phyloP scores from a whole-genome alignment of 371 early-diverging fungal genomes.

The Actinomortierella wolfii region DNA sequence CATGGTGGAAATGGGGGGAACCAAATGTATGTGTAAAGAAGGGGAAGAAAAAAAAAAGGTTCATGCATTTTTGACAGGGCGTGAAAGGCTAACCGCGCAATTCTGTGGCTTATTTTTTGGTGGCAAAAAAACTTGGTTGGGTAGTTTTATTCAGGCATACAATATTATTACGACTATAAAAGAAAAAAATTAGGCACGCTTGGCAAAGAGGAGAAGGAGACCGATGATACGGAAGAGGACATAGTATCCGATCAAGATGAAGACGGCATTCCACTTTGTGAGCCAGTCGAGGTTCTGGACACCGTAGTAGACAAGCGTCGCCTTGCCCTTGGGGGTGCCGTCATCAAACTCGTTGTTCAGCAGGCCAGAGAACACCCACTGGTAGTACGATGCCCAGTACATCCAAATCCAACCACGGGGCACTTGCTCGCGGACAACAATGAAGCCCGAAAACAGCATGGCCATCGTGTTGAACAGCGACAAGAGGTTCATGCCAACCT shows the following conservation, averaged over 20 bases:
- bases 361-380: slow-evolving; percentile 39
- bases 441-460: slow-evolving; percentile 44
- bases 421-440: slow-evolving; percentile 29
- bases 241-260: slow-evolving; percentile 32
- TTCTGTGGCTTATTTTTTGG: no score
- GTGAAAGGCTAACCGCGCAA: no score
- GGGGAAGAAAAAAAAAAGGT: no score
- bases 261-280: slow-evolving; percentile 37
- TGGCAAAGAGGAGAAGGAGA: slow-evolving; percentile 29
- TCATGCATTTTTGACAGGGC: no score
- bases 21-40: no score
- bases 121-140: no score
- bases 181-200: slow-evolving; percentile 23
- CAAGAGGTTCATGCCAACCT: slow-evolving; percentile 36
- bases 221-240: slow-evolving; percentile 37
- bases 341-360: slow-evolving; percentile 32
- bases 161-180: no score
- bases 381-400: slow-evolving; percentile 45
- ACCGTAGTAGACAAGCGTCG: slow-evolving; percentile 31
- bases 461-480: slow-evolving; percentile 46
- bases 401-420: slow-evolving; percentile 46
- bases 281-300: slow-evolving; percentile 29
- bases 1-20: slow-evolving; percentile 28
- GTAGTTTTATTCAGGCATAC: no score
- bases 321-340: slow-evolving; percentile 18